A percentile compares a stretch with the other conserved stretches of the same genome.
phyloP scores from a whole-genome alignment of 2,329 filamentous ascomycete species.

The Diplodia mutila region DNA sequence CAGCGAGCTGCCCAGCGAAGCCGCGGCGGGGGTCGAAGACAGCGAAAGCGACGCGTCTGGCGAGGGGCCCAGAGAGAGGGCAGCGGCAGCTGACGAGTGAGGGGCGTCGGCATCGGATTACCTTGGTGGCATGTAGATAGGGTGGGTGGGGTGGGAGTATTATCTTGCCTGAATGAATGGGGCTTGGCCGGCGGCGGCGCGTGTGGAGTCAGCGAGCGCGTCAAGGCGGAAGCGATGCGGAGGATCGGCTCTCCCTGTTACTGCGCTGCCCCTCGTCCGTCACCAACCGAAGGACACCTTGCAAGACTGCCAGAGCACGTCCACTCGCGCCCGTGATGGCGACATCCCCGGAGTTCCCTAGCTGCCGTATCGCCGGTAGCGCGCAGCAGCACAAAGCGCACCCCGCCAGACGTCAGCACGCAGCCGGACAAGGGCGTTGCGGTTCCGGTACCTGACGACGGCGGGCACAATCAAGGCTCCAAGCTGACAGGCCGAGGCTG shows the following conservation, averaged over 20 bases:
- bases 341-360: not conserved
- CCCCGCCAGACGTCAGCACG: slow-evolving; percentile 11
- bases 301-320: slow-evolving; percentile 8
- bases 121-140: slow-evolving; percentile 8
- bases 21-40: slow-evolving; percentile 39
- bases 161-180: slow-evolving; percentile 2
- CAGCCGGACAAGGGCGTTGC: not conserved
- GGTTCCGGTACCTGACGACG: slow-evolving; percentile 20
- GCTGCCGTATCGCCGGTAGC: not conserved
- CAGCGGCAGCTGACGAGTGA: slow-evolving; percentile 13
- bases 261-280: not conserved
- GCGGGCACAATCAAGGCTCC: slow-evolving; percentile 11
- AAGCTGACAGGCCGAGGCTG: slow-evolving; percentile 16
- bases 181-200: not conserved
- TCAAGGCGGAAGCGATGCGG: slow-evolving; percentile 24
- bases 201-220: slow-evolving; percentile 7
- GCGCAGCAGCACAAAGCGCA: not conserved
- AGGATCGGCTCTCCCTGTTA: slow-evolving; percentile 22
- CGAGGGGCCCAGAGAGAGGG: not conserved
- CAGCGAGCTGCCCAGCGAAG: slow-evolving; percentile 53
- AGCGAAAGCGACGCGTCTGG: slow-evolving; percentile 32
- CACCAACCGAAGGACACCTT: slow-evolving; percentile 21
- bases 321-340: slow-evolving; percentile 6
- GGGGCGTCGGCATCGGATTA: slow-evolving; percentile 1
- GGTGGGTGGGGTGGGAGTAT: slow-evolving; percentile 11